These are phyloP conservation scores for Haplosporangium sp. DNA, from an alignment of 371 early-diverging fungal species.

Conservation along the genomic window DNA sequence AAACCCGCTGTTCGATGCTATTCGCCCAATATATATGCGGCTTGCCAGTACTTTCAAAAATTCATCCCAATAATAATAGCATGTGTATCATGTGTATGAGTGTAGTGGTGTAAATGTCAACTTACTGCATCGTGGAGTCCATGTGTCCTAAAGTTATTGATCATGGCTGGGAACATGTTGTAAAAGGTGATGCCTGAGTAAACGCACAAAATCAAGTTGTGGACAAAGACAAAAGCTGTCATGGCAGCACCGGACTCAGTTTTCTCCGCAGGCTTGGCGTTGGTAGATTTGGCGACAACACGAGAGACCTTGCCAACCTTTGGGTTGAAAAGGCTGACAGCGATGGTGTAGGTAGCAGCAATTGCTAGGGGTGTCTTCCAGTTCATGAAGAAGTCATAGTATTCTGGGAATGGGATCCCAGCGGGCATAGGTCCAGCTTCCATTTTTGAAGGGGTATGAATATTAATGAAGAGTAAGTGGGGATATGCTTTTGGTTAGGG, in stretches of 20 bases:
- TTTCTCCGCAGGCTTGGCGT: slow-evolving; percentile 54
- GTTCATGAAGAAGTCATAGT: slow-evolving; percentile 78
- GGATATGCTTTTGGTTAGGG: not conserved
- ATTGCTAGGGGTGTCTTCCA: slow-evolving; percentile 79
- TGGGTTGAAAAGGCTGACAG: slow-evolving; percentile 72
- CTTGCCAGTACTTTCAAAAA: no score
- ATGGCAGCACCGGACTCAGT: slow-evolving; percentile 61
- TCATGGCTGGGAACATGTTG: slow-evolving; percentile 68
- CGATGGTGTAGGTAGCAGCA: slow-evolving; percentile 68
- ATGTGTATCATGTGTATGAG: not conserved
- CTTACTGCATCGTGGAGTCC: slow-evolving; percentile 59
- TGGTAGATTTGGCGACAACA: slow-evolving; percentile 65
- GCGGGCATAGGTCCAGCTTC: slow-evolving; percentile 54
- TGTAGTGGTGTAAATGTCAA: not conserved
- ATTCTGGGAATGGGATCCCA: slow-evolving; percentile 71
- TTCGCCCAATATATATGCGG: not conserved
- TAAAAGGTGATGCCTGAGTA: slow-evolving; percentile 81
- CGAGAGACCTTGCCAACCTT: slow-evolving; percentile 65
- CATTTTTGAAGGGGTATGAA: slow-evolving; percentile 19
- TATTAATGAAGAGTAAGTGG: not conserved
- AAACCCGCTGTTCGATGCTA: slow-evolving; percentile 2
- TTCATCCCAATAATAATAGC: no score
- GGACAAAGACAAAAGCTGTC: slow-evolving; percentile 81
- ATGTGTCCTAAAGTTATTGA: slow-evolving; percentile 59
- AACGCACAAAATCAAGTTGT: slow-evolving; percentile 77